phyloP scores from a whole-genome alignment of 768 basidiomycete species.

The Termitomyces eurrhizus region DNA sequence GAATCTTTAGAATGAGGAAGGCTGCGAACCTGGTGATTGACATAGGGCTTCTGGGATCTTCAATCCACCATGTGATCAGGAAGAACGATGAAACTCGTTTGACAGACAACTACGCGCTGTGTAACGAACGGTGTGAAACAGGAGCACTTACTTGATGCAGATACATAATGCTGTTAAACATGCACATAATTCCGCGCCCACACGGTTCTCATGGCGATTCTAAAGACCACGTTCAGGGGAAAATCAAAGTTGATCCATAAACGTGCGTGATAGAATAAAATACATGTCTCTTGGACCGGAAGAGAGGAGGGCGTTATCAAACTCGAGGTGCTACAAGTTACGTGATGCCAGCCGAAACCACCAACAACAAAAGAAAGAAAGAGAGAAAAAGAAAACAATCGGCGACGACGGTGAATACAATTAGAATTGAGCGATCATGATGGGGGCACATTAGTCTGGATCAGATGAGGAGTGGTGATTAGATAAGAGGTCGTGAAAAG shows the following conservation, averaged over 20 bases:
- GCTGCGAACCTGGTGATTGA: background rate
- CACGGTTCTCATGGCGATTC: background rate
- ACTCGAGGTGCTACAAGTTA: constrained; percentile 2
- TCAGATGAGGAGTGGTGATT: background rate
- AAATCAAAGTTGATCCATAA: background rate
- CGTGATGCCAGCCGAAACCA: background rate
- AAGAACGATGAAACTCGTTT: too few species aligned
- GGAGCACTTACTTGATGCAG: background rate
- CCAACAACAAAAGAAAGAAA: background rate
- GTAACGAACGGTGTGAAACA: too few species aligned
- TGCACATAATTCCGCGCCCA: background rate
- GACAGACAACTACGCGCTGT: too few species aligned
- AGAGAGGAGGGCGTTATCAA: background rate
- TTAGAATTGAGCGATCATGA: background rate
- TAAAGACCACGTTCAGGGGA: background rate
- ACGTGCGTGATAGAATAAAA: background rate
- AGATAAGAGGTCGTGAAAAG: background rate
- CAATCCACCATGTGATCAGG: too few species aligned
- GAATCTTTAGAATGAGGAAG: background rate
- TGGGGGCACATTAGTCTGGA: background rate
- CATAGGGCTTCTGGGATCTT: too few species aligned
- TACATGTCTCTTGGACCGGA: constrained; percentile 1
- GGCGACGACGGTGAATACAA: background rate
- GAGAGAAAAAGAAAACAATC: background rate
- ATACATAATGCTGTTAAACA: background rate